Conservation (phyloP, 176 grass and related monocot genomes). For the Cenchrus americanus region DNA sequence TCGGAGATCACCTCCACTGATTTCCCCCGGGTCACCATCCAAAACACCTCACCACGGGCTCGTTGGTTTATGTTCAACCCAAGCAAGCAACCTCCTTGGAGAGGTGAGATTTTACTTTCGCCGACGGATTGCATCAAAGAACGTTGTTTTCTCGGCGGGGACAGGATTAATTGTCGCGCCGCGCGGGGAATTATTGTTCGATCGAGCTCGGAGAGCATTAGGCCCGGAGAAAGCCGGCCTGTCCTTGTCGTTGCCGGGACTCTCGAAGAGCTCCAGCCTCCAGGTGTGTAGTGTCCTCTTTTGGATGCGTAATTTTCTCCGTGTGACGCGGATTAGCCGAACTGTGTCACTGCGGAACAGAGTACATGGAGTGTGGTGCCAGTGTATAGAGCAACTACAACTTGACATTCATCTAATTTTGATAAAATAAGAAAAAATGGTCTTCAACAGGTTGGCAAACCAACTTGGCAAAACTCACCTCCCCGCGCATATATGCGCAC, state of each 20-base stretch:
- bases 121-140: not conserved
- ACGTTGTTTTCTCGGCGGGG: constrained; percentile 18
- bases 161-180: not conserved
- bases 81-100: constrained; percentile 48
- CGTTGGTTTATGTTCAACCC: constrained; percentile 30
- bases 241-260: not conserved
- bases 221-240: not conserved
- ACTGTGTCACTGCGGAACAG: not conserved
- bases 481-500: too few species aligned
- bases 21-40: constrained; percentile 31
- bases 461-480: too few species aligned
- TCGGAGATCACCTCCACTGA: constrained; percentile 39
- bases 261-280: not conserved
- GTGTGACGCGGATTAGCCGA: not conserved
- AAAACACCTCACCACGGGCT: constrained; percentile 20
- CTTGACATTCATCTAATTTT: too few species aligned
- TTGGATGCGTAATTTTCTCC: constrained; percentile 4
- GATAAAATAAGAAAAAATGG: too few species aligned
- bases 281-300: not conserved
- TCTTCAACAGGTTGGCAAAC: too few species aligned
- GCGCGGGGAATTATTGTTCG: not conserved
- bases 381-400: not conserved
- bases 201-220: not conserved
- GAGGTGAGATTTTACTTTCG: constrained; percentile 40
- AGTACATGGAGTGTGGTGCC: not conserved